A percentile compares a stretch with the other conserved stretches of the same genome.
Evolutionary conservation across 2,329 filamentous ascomycete species (phyloP).

Genomic region (Cladorrhinum sp.): DNA sequence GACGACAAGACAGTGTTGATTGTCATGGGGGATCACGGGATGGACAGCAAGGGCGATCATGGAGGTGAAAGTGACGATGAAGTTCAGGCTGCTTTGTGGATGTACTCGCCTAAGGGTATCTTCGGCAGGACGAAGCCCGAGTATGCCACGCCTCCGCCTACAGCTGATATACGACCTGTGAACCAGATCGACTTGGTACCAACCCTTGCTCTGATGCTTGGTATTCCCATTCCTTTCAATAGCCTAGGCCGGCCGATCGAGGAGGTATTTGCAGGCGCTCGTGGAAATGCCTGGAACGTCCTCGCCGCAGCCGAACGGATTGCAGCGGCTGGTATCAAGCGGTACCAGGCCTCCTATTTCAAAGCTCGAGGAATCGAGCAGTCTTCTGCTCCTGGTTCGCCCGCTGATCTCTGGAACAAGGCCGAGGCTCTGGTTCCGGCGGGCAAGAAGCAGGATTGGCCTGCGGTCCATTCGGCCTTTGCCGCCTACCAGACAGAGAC

Average conservation of each 20-base stretch:
- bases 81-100: constrained; percentile 91
- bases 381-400: constrained; percentile 50
- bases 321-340: constrained; percentile 79
- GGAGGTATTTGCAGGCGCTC: constrained; percentile 77
- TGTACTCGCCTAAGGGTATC: constrained; percentile 86
- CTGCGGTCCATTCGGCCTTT: constrained; percentile 56
- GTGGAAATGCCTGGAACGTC: constrained; percentile 70
- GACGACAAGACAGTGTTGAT: constrained; percentile 86
- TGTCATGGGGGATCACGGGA: constrained; percentile 98
- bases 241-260: constrained; percentile 91
- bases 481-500: constrained; percentile 74
- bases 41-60: constrained; percentile 96
- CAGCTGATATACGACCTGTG: constrained; percentile 71
- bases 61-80: constrained; percentile 98
- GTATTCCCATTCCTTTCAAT: constrained; percentile 92
- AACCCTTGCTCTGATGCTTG: constrained; percentile 81
- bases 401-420: constrained; percentile 56
- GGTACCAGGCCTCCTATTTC: constrained; percentile 84
- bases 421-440: constrained; percentile 39
- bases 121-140: constrained; percentile 75
- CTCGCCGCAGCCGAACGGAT: constrained; percentile 74
- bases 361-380: constrained; percentile 66
- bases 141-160: constrained; percentile 57
- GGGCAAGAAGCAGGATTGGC: constrained; percentile 34
- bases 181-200: constrained; percentile 94